Percentiles rank a stretch among this genome's conserved stretches.
These are phyloP conservation scores for Phoma sp. DNA, from an alignment of 2,329 filamentous ascomycete species.

Conservation along the genomic window DNA sequence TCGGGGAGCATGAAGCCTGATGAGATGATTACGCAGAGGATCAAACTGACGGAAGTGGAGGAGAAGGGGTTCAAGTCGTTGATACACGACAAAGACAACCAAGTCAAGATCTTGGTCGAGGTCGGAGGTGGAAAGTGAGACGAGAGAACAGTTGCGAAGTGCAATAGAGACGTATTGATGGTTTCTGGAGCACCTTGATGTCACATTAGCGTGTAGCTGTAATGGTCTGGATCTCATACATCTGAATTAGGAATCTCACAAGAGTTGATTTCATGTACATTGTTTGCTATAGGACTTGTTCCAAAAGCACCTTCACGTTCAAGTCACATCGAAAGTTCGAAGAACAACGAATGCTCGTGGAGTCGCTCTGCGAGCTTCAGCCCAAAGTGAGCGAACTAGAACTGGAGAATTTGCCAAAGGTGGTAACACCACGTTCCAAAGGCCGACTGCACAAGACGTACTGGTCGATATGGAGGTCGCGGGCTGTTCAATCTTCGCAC, in stretches of 20 bases:
- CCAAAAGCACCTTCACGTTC: slow-evolving; percentile 33
- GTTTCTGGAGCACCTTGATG: slow-evolving; percentile 13
- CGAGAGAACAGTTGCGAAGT: too few relatives aligned
- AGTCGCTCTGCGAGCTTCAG: not conserved
- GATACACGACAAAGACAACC: slow-evolving; percentile 59
- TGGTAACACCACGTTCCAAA: slow-evolving; percentile 39
- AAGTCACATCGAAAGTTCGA: slow-evolving; percentile 25
- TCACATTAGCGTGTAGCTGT: slow-evolving; percentile 5
- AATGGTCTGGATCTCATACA: too few relatives aligned
- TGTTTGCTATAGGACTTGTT: slow-evolving; percentile 24
- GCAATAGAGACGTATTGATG: not conserved
- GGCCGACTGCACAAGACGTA: slow-evolving; percentile 45
- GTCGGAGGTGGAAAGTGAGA: slow-evolving; percentile 38
- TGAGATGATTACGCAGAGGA: slow-evolving; percentile 59
- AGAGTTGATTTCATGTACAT: not conserved
- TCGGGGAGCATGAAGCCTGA: slow-evolving; percentile 54
- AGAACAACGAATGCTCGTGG: slow-evolving; percentile 25
- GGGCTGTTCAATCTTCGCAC: slow-evolving; percentile 76
- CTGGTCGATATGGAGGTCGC: slow-evolving; percentile 34
- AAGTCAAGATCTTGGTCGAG: slow-evolving; percentile 58
- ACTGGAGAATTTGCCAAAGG: slow-evolving; percentile 34
- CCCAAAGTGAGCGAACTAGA: slow-evolving; percentile 27
- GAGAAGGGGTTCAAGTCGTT: slow-evolving; percentile 57
- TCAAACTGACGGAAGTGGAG: slow-evolving; percentile 56
- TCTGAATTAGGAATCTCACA: not conserved